Evolutionary conservation across 179 eudicot genomes (phyloP).

Genomic region (Camellia oleifera): DNA sequence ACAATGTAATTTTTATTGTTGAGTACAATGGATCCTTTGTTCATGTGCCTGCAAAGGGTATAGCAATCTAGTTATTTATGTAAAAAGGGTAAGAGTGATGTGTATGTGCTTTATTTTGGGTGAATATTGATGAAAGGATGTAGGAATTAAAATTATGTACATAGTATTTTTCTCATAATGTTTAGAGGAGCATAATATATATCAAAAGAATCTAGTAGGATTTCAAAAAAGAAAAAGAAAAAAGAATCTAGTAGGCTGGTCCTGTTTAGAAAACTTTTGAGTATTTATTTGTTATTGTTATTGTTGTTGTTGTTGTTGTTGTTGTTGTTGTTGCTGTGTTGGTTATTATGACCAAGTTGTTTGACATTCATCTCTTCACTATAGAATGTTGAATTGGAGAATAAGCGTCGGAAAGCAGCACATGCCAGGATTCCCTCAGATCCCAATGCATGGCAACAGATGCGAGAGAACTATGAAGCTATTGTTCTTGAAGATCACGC

Average conservation of each 20-base stretch:
- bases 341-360: not conserved
- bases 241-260: not conserved
- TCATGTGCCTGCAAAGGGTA: not conserved
- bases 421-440: slow-evolving; percentile 68
- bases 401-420: slow-evolving; percentile 56
- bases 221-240: too few species aligned
- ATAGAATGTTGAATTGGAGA: slow-evolving; percentile 89
- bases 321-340: slow-evolving; percentile 32
- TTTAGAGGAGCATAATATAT: slow-evolving; percentile 35
- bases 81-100: not conserved
- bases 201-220: too few species aligned
- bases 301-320: slow-evolving; percentile 37
- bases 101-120: not conserved
- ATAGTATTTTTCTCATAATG: not conserved
- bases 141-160: not conserved
- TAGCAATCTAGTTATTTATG: not conserved
- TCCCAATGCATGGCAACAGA: slow-evolving; percentile 80
- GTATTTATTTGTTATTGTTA: slow-evolving; percentile 40
- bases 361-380: not conserved
- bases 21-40: not conserved
- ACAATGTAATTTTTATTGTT: not conserved
- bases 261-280: not conserved
- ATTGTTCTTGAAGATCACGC: slow-evolving; percentile 84
- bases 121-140: not conserved
- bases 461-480: slow-evolving; percentile 92